Base-by-base conservation (phyloP, 495 filamentous ascomycete species). In the Penicillium odoratum region DNA sequence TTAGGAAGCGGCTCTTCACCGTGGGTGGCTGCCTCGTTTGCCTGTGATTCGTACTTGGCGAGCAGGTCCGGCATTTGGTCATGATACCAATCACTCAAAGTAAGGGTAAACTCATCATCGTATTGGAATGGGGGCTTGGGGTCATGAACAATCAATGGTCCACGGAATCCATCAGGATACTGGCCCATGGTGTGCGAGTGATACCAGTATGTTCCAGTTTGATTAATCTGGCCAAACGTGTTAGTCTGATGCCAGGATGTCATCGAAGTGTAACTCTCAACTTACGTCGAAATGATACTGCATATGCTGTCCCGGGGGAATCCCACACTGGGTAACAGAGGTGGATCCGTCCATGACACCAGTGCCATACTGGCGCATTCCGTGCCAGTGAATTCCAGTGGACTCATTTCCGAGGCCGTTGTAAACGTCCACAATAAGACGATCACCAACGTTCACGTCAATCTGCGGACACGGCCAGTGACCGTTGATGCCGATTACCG, bases 191-290 rank as follows among this genome's bases (percentile, higher is more conserved):
- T 73, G 66, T 93, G 90, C 3, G 87, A 89, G 68, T 93, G 90
- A 65, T 93, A 93, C 91, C 91, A 93, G 75, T 91, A 93, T 3
- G 89, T 90, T 42, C 90, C 90, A 1, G 86, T 82, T 74, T 92
- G 88, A 53, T 89, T 74, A 25, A 88, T 69, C 88, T 75, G 40
- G 13, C 28, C 10, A 44, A 51, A 21, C 21, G 74, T 80, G 6
- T 77, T 78, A 48, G 38, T 15, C 4, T 21, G 6, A 16, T 25
- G 4, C 11, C 15, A 28, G 10, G 3, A 7, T 16, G 16, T 11
- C n/a, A 25, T n/a, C 26, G 45, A 36, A 16, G 0, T 36, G 4
- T 7, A 40, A 40, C 7, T 16, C 2, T 46, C 7, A 16, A 34
- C 72, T 72, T 82, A 91, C 88, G 5, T 82, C 85, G 61, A 95